Conservation (phyloP, 1,284 basidiomycete species). For the Wallemia ichthyophaga region DNA sequence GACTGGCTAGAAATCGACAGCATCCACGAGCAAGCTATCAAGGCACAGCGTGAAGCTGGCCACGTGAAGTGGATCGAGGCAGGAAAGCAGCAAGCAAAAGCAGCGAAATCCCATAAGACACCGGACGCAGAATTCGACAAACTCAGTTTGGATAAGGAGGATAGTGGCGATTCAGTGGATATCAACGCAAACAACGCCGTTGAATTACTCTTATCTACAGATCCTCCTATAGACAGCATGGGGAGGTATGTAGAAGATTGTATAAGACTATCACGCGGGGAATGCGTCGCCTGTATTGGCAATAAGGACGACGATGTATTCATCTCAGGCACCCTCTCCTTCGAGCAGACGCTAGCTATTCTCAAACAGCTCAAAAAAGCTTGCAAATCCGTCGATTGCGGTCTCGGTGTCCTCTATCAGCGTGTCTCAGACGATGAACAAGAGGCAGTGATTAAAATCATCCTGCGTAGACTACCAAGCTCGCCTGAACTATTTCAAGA, state of each 20-base stretch:
- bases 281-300: not conserved
- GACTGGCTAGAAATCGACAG: not conserved
- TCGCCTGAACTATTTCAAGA: conserved; percentile 20
- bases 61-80: not conserved
- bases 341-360: not conserved
- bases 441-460: not conserved
- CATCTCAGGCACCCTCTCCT: not conserved
- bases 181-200: not conserved
- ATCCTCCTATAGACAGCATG: not conserved
- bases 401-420: not conserved
- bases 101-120: not conserved
- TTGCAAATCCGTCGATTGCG: not conserved
- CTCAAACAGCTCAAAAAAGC: not conserved
- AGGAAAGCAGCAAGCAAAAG: not conserved
- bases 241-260: not conserved
- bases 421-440: not conserved
- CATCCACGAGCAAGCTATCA: not conserved
- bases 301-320: not conserved
- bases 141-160: not conserved
- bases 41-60: not conserved
- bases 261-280: not conserved
- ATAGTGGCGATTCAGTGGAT: not conserved
- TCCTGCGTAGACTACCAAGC: conserved; percentile 5
- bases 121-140: not conserved
- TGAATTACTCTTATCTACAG: not conserved